Conservation (phyloP, 2,329 filamentous ascomycete species). For the Colletotrichum liaoningense region DNA sequence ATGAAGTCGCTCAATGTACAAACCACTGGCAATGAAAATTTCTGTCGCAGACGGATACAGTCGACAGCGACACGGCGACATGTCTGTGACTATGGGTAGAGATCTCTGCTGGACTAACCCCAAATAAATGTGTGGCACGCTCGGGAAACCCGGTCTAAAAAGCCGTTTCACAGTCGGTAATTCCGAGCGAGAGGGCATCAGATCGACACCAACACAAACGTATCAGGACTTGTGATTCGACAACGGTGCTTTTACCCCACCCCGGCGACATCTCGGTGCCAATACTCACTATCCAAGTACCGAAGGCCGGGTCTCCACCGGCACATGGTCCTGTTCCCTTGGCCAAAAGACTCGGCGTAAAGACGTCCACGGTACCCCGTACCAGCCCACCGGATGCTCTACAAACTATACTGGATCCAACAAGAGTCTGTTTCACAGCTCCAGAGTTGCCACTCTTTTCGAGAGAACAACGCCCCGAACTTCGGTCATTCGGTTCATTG, state of each 20-base stretch:
- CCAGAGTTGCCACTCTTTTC: conserved; percentile 1
- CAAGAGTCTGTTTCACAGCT: neutral
- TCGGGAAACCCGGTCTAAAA: neutral
- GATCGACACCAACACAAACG: neutral
- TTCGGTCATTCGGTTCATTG: conserved; percentile 24
- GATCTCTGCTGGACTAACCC: neutral
- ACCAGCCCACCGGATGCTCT: neutral
- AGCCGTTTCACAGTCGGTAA: neutral
- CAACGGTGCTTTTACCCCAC: neutral
- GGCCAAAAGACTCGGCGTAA: neutral
- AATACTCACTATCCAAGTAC: neutral
- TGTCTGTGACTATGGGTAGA: neutral
- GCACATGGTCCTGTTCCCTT: too few species aligned
- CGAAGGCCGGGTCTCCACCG: neutral
- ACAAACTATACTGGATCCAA: neutral
- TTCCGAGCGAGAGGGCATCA: neutral
- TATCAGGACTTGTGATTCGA: neutral
- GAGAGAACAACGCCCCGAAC: conserved; percentile 19
- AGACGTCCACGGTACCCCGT: neutral
- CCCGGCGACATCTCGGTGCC: neutral
- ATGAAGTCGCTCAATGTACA: too few species aligned
- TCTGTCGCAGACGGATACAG: neutral
- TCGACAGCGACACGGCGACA: neutral
- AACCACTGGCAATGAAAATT: neutral
- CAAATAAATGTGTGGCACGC: neutral